Conservation (phyloP, 2,329 filamentous ascomycete genomes). For the Phaeosphaeriaceae sp. region DNA sequence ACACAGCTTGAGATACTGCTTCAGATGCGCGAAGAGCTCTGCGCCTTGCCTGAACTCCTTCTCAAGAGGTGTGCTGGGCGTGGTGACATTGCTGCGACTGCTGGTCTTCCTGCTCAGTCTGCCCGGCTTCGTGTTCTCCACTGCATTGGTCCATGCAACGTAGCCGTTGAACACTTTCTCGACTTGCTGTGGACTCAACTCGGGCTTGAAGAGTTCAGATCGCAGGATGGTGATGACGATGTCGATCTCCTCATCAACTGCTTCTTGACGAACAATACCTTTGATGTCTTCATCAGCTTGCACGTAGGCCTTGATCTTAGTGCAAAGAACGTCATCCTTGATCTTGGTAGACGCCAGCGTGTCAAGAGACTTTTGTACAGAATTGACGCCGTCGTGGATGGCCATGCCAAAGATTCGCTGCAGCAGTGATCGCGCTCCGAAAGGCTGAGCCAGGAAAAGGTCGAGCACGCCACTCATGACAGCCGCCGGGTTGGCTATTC, state of each 20-base stretch:
- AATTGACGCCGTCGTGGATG: constrained; percentile 86
- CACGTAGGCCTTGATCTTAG: constrained; percentile 83
- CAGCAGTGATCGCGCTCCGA: constrained; percentile 86
- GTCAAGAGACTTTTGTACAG: constrained; percentile 87
- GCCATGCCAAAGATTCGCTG: constrained; percentile 95
- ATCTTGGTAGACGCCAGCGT: constrained; percentile 74
- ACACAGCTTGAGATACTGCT: constrained; percentile 91
- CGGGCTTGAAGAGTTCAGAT: constrained; percentile 77
- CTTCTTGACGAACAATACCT: constrained; percentile 75
- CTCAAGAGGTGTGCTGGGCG: constrained; percentile 64
- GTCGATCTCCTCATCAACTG: constrained; percentile 77
- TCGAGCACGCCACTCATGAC: constrained; percentile 97
- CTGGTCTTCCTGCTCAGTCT: constrained; percentile 44
- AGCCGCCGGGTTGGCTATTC: constrained; percentile 92
- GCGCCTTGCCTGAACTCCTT: constrained; percentile 88
- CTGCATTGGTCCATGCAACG: constrained; percentile 92
- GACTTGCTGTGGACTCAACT: constrained; percentile 77
- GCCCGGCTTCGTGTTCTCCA: constrained; percentile 71
- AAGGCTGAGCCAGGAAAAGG: constrained; percentile 93
- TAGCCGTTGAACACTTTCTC: constrained; percentile 91
- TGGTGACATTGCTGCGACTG: constrained; percentile 40
- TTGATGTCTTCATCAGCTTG: constrained; percentile 80
- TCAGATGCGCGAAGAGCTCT: constrained; percentile 91
- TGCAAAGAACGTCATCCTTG: constrained; percentile 78
- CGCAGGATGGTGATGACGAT: constrained; percentile 84